Conservation (phyloP, 2,329 filamentous ascomycete genomes). For the Neurospora sp. region DNA sequence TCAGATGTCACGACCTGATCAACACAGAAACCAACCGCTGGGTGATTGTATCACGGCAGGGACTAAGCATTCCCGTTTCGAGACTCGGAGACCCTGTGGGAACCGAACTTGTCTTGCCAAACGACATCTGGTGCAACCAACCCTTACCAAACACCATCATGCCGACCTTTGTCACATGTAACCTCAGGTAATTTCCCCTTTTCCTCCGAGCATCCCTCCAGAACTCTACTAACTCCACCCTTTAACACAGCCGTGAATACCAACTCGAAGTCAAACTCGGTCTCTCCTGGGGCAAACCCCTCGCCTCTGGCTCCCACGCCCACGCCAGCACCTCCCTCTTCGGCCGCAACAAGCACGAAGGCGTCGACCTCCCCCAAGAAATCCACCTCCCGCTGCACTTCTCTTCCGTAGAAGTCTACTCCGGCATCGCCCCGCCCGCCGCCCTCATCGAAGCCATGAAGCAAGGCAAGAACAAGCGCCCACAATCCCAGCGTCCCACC, state of each 20-base stretch:
- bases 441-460: slow-evolving; percentile 58
- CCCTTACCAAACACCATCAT: slow-evolving; percentile 76
- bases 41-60: slow-evolving; percentile 62
- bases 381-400: slow-evolving; percentile 72
- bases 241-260: slow-evolving; percentile 51
- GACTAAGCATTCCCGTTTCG: slow-evolving; percentile 63
- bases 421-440: slow-evolving; percentile 73
- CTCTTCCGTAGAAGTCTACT: slow-evolving; percentile 66
- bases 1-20: slow-evolving; percentile 66
- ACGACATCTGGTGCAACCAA: slow-evolving; percentile 60
- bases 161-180: slow-evolving; percentile 82
- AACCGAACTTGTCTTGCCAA: slow-evolving; percentile 60
- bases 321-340: slow-evolving; percentile 11
- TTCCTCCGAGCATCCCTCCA: neutral
- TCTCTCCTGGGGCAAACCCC: slow-evolving; percentile 59
- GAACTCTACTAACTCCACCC: neutral
- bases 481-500: neutral
- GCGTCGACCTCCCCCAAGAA: slow-evolving; percentile 46
- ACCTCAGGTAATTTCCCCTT: slow-evolving; percentile 44
- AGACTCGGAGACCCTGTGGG: slow-evolving; percentile 46
- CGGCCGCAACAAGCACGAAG: slow-evolving; percentile 23
- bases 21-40: slow-evolving; percentile 64
- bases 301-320: slow-evolving; percentile 10
- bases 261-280: slow-evolving; percentile 75
- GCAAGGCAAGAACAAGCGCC: slow-evolving; percentile 7